Evolutionary conservation across 1,139 yeast species (phyloP), one percentile per base, ranked within the genome.

Genomic region (Pichia kudriavzevii): DNA sequence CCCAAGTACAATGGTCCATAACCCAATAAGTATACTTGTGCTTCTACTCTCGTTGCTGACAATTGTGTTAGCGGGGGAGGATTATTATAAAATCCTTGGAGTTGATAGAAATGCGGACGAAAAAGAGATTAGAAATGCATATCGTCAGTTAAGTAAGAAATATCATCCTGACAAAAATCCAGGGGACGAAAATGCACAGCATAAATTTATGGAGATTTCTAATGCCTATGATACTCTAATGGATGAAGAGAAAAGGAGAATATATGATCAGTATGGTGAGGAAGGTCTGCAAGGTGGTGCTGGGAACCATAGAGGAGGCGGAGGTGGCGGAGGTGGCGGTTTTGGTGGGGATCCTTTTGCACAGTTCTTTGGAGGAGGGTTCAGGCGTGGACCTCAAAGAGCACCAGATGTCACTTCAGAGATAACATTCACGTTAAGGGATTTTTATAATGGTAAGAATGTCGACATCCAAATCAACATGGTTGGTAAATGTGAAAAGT

Each of bases 151-250:
- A 45, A 79, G 93, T 47, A 81, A 87, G 57, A 84, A 83, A 53
- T 87, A 74, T 58, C 98, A 91, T 55, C 98, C 98, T 1, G 98
- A 91, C 58, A 91, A 93, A 63, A 91, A 91, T 53, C 80, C 67
- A 5, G 79, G 77, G 7, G 75, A 79, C 46, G 91, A 83, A 16
- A 79, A 71, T 28, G 94, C 96, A 2, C 88, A 83, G 46, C 79
- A 80, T 39, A 79, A 73, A 59, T 91, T 87, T 58, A 79, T 91
- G 35, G 94, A 87, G 56, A 74, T 91, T 20, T 95, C 95, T 7
- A 94, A 82, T 49, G 97, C 97, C 0, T 91, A 91, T 56, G 97
- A 88, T 43, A 84, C 87, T 10, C 68, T 91, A 43, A 72, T 79
- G 41, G 88, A 88, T 54, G 60, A 71, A 11, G 83, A 81, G 38